Percentiles rank a stretch among this genome's conserved stretches.
phyloP scores from a whole-genome alignment of 768 basidiomycete species.

The Aureoboletus auriporus region DNA sequence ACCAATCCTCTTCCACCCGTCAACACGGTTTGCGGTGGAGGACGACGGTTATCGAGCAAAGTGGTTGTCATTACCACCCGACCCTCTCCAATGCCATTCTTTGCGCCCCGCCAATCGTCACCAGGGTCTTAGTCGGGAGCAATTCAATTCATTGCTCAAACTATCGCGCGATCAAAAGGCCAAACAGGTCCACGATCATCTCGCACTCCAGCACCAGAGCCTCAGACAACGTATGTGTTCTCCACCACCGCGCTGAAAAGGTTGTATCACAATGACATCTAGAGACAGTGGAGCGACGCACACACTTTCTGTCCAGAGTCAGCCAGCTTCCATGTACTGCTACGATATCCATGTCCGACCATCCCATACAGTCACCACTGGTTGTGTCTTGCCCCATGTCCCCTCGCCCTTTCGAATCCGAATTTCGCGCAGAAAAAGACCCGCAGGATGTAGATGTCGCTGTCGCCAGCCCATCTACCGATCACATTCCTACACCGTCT shows the following conservation, averaged over 20 bases:
- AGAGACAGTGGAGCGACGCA: constrained; percentile 64
- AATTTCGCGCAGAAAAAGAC: constrained; percentile 40
- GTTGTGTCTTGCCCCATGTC: constrained; percentile 68
- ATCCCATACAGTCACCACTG: constrained; percentile 65
- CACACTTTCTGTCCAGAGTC: constrained; percentile 71
- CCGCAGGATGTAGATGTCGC: background rate
- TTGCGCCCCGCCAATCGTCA: constrained; percentile 41
- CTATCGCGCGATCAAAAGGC: constrained; percentile 56
- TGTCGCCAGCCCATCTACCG: background rate
- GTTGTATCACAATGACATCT: background rate
- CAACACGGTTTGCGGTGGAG: constrained; percentile 29
- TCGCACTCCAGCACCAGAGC: constrained; percentile 67
- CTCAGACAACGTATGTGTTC: constrained; percentile 63
- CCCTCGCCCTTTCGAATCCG: constrained; percentile 63
- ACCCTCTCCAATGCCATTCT: constrained; percentile 36
- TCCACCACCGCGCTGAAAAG: background rate
- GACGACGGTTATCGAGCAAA: constrained; percentile 55
- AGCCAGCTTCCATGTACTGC: constrained; percentile 62
- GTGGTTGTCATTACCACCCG: constrained; percentile 47
- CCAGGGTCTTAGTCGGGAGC: constrained; percentile 51
- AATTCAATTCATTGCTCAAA: constrained; percentile 62
- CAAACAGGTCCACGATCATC: constrained; percentile 49
- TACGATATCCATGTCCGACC: constrained; percentile 55
- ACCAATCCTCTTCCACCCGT: constrained; percentile 40
- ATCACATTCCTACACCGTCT: background rate